Base-by-base conservation (phyloP, 2,329 filamentous ascomycete genomes). In the Claviceps pazoutovae region DNA sequence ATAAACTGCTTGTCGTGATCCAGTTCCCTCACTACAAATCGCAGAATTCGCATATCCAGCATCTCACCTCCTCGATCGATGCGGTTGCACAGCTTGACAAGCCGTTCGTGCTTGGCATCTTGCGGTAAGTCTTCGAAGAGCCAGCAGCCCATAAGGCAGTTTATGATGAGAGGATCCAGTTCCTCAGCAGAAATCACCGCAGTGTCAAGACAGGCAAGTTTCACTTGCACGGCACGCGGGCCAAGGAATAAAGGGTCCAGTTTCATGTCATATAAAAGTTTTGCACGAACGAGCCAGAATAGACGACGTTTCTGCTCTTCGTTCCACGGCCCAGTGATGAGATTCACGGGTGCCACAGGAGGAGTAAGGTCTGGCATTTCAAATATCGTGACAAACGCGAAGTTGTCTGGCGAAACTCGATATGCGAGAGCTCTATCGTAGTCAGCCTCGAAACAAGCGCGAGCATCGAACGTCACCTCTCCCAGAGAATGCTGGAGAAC, bases 221-320 rank as follows among this genome's bases (percentile, higher is more conserved):
- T 70, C 30, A 64, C 47, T 52, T 75, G 73, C 73, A 72, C 74
- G 1, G 68, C 55, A 9, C 26, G 26, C 2, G 26, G 8, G 26
- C 26, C 26, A 9, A 30, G 26, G 1, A 26, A 26, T 9, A 30
- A 9, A 30, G 8, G 26, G 7, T 30, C 26, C 2, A 30, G 26
- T 9, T 30, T 30, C 26, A 60, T 54, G 62, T 60, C 8, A 67
- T 26, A 44, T 5, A 56, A 58, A 49, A 67, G 61, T 13, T 72
- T 71, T 5, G 63, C 68, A 38, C 69, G 66, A 7, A 66, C 59
- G 19, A 75, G 61, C 73, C 73, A 75, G 58, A 74, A 72, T 7
- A 75, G 61, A 30, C 70, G 70, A 41, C 67, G 64, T 21, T 30
- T 30, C 26, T 30, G 7, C 26, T 30, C 26, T 7, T 30, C 26